Evolutionary conservation across 768 basidiomycete species (phyloP).

Genomic region (Fistulinella prunicolor): DNA sequence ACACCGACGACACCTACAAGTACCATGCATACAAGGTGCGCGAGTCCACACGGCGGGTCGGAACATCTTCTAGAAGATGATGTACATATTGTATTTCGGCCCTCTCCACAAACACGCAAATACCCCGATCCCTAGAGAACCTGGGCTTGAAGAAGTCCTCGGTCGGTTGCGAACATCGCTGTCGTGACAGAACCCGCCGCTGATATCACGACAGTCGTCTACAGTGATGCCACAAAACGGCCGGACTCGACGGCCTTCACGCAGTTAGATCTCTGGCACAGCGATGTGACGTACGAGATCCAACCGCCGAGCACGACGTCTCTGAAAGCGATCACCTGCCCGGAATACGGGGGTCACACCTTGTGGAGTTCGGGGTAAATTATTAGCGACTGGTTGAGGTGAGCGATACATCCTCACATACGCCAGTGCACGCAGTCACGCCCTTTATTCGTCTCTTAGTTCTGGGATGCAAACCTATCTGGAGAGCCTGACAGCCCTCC

Average conservation of each 20-base stretch:
- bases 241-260: constrained; percentile 66
- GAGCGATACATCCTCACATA: neutral
- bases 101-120: constrained; percentile 83
- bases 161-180: constrained; percentile 38
- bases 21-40: constrained; percentile 58
- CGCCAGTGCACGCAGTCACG: constrained; percentile 64
- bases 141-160: constrained; percentile 75
- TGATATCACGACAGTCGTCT: constrained; percentile 66
- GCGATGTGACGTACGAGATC: constrained; percentile 77
- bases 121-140: constrained; percentile 67
- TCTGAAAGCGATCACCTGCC: constrained; percentile 69
- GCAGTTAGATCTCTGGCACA: constrained; percentile 77
- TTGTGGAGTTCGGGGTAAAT: constrained; percentile 80
- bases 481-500: constrained; percentile 68
- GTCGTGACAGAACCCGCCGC: too few species aligned
- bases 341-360: constrained; percentile 75
- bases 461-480: constrained; percentile 72
- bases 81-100: constrained; percentile 68
- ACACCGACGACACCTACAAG: constrained; percentile 49
- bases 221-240: constrained; percentile 61
- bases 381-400: too few species aligned
- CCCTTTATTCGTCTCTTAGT: constrained; percentile 81
- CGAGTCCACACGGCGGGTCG: neutral
- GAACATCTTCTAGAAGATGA: too few species aligned
- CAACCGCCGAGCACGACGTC: constrained; percentile 82